phyloP scores from a whole-genome alignment of 2,329 filamentous ascomycete genomes.

The Curvularia sp. region DNA sequence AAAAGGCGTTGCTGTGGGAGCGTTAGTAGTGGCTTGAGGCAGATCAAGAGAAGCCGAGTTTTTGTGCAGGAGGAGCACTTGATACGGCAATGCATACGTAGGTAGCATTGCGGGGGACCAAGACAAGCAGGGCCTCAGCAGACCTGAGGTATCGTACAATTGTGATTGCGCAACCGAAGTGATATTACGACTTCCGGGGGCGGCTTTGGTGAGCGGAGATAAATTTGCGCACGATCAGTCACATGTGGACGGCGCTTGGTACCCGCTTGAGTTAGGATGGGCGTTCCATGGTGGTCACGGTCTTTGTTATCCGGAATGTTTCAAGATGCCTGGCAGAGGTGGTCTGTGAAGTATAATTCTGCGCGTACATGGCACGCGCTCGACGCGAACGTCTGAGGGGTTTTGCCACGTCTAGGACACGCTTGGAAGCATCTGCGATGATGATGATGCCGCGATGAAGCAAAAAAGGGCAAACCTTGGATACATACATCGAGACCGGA shows the following conservation, averaged over 20 bases:
- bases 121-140: background rate
- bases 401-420: slow-evolving; percentile 14
- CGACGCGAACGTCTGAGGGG: slow-evolving; percentile 18
- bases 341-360: slow-evolving; percentile 11
- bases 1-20: slow-evolving; percentile 15
- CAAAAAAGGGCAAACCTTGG: slow-evolving; percentile 27
- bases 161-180: slow-evolving; percentile 6
- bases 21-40: slow-evolving; percentile 11
- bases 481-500: slow-evolving; percentile 24
- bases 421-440: slow-evolving; percentile 16
- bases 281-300: slow-evolving; percentile 1
- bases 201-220: slow-evolving; percentile 5
- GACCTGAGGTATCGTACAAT: background rate
- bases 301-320: slow-evolving; percentile 9
- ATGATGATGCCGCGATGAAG: slow-evolving; percentile 30
- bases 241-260: background rate
- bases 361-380: slow-evolving; percentile 20
- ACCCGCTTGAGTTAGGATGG: slow-evolving; percentile 7
- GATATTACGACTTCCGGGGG: slow-evolving; percentile 10
- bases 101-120: background rate
- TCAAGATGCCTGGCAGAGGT: slow-evolving; percentile 14
- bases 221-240: slow-evolving; percentile 4
- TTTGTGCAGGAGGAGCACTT: slow-evolving; percentile 2
- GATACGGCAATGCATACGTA: background rate
- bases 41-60: slow-evolving; percentile 5